Evolutionary conservation across 1,139 yeast species (phyloP).

Genomic region (Lodderomyces beijingensis): DNA sequence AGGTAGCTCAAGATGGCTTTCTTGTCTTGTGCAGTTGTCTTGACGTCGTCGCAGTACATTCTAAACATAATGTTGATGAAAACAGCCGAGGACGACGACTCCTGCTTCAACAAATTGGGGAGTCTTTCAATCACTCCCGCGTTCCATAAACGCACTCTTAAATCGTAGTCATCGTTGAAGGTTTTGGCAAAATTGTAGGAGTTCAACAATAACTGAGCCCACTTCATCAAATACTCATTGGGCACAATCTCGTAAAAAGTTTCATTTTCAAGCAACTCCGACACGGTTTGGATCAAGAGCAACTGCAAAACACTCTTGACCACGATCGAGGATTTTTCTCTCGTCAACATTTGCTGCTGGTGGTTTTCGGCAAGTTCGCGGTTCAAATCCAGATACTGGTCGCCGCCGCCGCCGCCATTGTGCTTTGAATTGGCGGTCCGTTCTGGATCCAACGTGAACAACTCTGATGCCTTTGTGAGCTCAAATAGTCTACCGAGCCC

Average conservation of each 20-base stretch:
- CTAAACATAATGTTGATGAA: slow-evolving; percentile 77
- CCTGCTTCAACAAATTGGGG: slow-evolving; percentile 90
- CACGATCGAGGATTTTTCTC: slow-evolving; percentile 69
- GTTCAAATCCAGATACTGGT: background rate
- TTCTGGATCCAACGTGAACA: slow-evolving; percentile 69
- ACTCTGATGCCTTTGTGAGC: slow-evolving; percentile 79
- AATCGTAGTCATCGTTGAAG: slow-evolving; percentile 84
- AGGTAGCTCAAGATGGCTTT: slow-evolving; percentile 47
- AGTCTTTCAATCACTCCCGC: slow-evolving; percentile 89
- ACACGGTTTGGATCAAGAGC: slow-evolving; percentile 79
- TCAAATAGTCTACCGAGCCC: slow-evolving; percentile 69
- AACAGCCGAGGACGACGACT: slow-evolving; percentile 85
- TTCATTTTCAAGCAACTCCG: slow-evolving; percentile 73
- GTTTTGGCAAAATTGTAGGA: slow-evolving; percentile 81
- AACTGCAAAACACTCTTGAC: slow-evolving; percentile 89
- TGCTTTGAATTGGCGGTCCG: slow-evolving; percentile 13
- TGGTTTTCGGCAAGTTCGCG: background rate
- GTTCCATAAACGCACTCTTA: slow-evolving; percentile 82
- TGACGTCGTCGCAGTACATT: slow-evolving; percentile 68
- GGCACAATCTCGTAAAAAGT: slow-evolving; percentile 70
- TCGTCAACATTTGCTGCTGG: slow-evolving; percentile 13
- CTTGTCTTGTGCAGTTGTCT: slow-evolving; percentile 33
- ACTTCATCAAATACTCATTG: slow-evolving; percentile 50
- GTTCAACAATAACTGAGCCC: slow-evolving; percentile 56
- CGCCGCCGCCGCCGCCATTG: background rate